These are phyloP conservation scores for Candida berthetii DNA, from an alignment of 805 yeast genomes.

Conservation along the genomic window DNA sequence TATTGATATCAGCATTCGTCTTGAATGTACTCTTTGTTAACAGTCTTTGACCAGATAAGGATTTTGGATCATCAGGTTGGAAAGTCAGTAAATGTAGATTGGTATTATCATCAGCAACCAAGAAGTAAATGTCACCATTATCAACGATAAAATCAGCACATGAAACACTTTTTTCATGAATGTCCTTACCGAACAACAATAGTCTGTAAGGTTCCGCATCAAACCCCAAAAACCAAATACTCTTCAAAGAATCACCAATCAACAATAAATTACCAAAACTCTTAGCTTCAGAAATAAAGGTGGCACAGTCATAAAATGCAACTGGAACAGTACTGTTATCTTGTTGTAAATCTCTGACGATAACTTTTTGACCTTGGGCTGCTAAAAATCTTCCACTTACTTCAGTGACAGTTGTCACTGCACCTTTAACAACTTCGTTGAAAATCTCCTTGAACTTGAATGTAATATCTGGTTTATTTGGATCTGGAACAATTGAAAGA, in stretches of 20 bases:
- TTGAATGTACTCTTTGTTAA: slow-evolving; percentile 67
- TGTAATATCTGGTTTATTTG: slow-evolving; percentile 77
- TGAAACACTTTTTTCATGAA: slow-evolving; percentile 51
- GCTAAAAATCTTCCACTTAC: slow-evolving; percentile 78
- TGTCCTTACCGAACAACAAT: slow-evolving; percentile 72
- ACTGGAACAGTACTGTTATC: slow-evolving; percentile 87
- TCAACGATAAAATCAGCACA: slow-evolving; percentile 73
- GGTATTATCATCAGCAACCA: slow-evolving; percentile 63
- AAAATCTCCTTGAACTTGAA: slow-evolving; percentile 69
- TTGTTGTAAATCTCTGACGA: slow-evolving; percentile 80
- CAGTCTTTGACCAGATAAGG: slow-evolving; percentile 73
- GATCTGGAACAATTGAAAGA: slow-evolving; percentile 83
- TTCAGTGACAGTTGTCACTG: slow-evolving; percentile 71
- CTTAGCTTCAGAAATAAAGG: slow-evolving; percentile 74
- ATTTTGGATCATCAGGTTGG: slow-evolving; percentile 87
- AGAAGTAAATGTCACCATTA: slow-evolving; percentile 61
- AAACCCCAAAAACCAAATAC: slow-evolving; percentile 79
- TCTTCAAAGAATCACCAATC: slow-evolving; percentile 74
- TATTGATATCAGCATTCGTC: slow-evolving; percentile 54
- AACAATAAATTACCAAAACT: slow-evolving; percentile 77
- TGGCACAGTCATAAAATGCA: slow-evolving; percentile 84
- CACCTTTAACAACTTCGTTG: slow-evolving; percentile 75
- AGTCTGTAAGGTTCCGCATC: slow-evolving; percentile 93
- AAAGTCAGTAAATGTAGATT: slow-evolving; percentile 71
- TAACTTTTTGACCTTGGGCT: slow-evolving; percentile 76